phyloP scores from a whole-genome alignment of 257 asterid species.

The Thymus quinquecostatus region DNA sequence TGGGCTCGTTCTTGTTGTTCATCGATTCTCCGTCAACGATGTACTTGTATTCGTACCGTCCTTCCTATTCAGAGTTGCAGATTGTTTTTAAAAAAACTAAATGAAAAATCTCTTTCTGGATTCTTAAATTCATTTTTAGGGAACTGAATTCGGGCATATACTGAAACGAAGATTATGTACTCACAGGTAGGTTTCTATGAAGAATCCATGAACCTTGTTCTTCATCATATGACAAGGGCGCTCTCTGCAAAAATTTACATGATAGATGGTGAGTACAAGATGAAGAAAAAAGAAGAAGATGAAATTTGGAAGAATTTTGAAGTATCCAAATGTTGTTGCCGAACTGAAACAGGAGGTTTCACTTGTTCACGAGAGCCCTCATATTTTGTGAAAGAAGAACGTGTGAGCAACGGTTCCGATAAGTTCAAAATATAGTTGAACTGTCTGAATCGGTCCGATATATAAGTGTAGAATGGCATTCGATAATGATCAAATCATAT shows the following conservation, averaged over 20 bases:
- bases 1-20: conserved; percentile 57
- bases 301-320: neutral
- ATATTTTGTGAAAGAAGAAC: neutral
- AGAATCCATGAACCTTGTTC: conserved; percentile 69
- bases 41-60: conserved; percentile 87
- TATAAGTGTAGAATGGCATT: neutral
- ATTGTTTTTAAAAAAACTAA: neutral
- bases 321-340: neutral
- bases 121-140: neutral
- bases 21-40: conserved; percentile 82
- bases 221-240: conserved; percentile 61
- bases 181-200: conserved; percentile 70
- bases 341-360: neutral
- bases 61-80: conserved; percentile 60
- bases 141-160: neutral
- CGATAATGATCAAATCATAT: neutral
- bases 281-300: neutral
- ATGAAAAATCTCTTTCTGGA: neutral
- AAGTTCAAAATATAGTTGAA: neutral
- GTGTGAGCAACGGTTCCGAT: neutral
- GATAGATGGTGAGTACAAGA: conserved; percentile 15
- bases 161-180: conserved; percentile 29
- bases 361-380: neutral
- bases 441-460: neutral
- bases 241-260: conserved; percentile 54